Base-by-base conservation (phyloP, 2,329 filamentous ascomycete genomes). In the Teratosphaeria zuluensis region DNA sequence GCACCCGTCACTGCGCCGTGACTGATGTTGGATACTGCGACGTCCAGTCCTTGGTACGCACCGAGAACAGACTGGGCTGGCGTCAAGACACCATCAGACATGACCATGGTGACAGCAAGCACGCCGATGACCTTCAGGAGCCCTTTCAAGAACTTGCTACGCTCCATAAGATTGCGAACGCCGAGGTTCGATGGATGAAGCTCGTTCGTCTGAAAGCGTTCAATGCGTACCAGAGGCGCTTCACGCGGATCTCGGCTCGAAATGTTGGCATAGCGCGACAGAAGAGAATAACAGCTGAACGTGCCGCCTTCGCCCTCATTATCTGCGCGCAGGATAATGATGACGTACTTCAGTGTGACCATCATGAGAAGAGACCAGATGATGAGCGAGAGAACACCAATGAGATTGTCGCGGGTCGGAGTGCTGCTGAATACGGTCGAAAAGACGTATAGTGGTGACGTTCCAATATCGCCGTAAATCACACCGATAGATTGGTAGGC, bases 271-370 rank as follows among this genome's bases (percentile, higher is more conserved):
- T 81, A 85, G 64, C 83, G 76, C 4, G 84, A 80, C 1, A 88
- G 77, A 14, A 88, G 72, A 3, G 82, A 84, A 70, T 88, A 88
- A 30, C 84, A 80, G 32, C 81, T 83, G 70, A 88, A 88, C 0
- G 85, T 88, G 32, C 86, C 86, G 31, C 86, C 86, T 66, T 89
- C 84, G 52, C 86, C 86, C 67, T 88, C 85, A 61, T 89, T 84
- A 69, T 88, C 85, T 56, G 86, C 86, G 35, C 75, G 76, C 4
- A 89, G 72, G 42, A 89, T 81, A 66, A 89, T 81, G 61, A 86
- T 75, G 46, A 85, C 77, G 66, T 89, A 89, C 73, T 89, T 89
- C 59, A 87, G 64, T 0, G 84, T 87, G 38, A 89, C 85, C 73
- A 89, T 86, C 61, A 88, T 73, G 28, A 83, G 86, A 35, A 89